Percentiles rank a stretch among this genome's conserved stretches.
Evolutionary conservation across 768 basidiomycete species (phyloP).

Genomic region (Xerocomus potaroensis): DNA sequence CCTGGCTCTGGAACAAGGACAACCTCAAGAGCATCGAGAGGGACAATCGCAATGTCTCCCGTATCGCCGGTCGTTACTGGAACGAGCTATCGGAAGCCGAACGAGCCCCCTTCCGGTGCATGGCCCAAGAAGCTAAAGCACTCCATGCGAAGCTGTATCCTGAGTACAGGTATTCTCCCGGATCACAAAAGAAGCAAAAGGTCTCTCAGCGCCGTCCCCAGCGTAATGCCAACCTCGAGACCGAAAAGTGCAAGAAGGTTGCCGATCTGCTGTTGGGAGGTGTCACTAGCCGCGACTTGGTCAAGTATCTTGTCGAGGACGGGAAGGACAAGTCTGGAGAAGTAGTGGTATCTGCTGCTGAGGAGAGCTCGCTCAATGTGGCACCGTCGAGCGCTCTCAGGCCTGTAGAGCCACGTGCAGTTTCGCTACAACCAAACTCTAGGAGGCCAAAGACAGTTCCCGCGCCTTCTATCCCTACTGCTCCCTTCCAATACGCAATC

Average conservation of each 20-base stretch:
- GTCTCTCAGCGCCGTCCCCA: constrained; percentile 32
- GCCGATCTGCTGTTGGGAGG: constrained; percentile 35
- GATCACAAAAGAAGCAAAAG: constrained; percentile 27
- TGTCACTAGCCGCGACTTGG: constrained; percentile 28
- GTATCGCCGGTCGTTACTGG: constrained; percentile 70
- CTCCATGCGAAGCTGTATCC: constrained; percentile 52
- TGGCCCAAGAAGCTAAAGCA: constrained; percentile 45
- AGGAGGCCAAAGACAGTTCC: constrained; percentile 6
- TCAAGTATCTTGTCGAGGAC: constrained; percentile 18
- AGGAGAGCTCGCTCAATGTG: background rate
- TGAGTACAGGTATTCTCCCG: constrained; percentile 61
- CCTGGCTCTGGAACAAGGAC: constrained; percentile 53
- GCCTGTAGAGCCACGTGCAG: background rate
- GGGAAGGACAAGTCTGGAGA: background rate
- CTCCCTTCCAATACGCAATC: background rate
- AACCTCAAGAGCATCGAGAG: constrained; percentile 51
- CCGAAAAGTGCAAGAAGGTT: constrained; percentile 36
- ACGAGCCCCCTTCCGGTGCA: constrained; percentile 41
- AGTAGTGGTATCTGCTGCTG: background rate
- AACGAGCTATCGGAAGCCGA: constrained; percentile 45
- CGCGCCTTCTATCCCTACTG: background rate
- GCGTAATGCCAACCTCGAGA: constrained; percentile 31
- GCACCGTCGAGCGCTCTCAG: constrained; percentile 3
- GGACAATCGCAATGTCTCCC: constrained; percentile 70
- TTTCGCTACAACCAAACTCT: constrained; percentile 3